Base-by-base conservation (phyloP, 2,329 filamentous ascomycete species). In the Colletotrichum lupini region DNA sequence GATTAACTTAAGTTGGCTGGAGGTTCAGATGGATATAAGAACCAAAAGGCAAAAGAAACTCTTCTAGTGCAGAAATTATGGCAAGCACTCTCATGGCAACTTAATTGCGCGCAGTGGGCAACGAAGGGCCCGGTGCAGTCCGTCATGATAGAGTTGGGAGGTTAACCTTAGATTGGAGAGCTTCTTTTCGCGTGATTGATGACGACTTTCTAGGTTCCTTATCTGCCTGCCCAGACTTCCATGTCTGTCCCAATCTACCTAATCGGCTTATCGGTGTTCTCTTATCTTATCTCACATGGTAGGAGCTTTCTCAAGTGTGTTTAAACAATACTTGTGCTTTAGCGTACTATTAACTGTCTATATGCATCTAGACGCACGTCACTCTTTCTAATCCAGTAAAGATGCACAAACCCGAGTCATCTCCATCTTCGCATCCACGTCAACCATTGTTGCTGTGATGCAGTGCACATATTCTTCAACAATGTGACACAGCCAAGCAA, bases 381-480 rank as follows among this genome's bases (percentile, higher is more conserved):
- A 2, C 4, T 14, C 2, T n/a, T 11, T n/a, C 30, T 5, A 30
- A 55, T 24, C 19, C 24, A 26, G 32, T 8, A 12, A 4, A 8
- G 24, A 59, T 60, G 63, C 68, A 61, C 60, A 14, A 63, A 70
- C 26, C n/a, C 26, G 56, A 56, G 35, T 35, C 19, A 28, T 30
- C 59, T 30, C 37, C 53, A 49, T 68, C 53, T 46, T 46, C 19
- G 49, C 49, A 28, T 37, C 58, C 37, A 8, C 22, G 28, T 55
- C 42, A 9, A 56, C 37, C 60, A 68, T n/a, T 19, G 11, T 7
- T 49, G 42, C 19, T 56, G 49, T 32, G 49, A 55, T 65, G 55
- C 66, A 65, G 61, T 70, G 59, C 66, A 73, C 42, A 66, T 60
- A 22, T 69, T 73, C 67, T 73, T 69, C 67, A 73, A 64, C 66